Percentiles rank a stretch among this genome's conserved stretches.
These are phyloP conservation scores for Rhododendron simsii DNA, from an alignment of 148 eudicot genomes.

Conservation along the genomic window DNA sequence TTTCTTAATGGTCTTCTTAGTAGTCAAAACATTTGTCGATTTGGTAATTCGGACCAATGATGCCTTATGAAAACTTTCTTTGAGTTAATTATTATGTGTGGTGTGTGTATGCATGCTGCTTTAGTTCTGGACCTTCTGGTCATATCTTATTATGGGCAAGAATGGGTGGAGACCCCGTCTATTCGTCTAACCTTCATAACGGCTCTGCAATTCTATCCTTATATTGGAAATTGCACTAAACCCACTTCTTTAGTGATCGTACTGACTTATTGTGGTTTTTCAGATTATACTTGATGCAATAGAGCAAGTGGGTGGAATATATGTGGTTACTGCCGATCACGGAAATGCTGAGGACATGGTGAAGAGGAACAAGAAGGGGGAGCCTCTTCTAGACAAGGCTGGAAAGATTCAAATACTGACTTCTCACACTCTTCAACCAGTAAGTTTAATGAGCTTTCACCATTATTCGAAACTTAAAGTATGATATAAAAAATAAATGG, in stretches of 20 bases:
- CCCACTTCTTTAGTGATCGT: neutral
- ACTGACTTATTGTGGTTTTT: conserved; percentile 2
- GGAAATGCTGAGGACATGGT: conserved; percentile 99
- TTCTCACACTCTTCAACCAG: conserved; percentile 89
- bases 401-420: conserved; percentile 87
- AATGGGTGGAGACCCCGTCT: neutral
- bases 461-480: neutral
- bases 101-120: neutral
- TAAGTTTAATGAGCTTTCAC: conserved; percentile 26
- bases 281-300: conserved; percentile 87
- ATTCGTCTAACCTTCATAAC: neutral
- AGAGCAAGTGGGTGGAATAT: conserved; percentile 88
- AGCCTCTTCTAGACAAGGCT: conserved; percentile 70
- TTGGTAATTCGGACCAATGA: neutral
- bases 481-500: too few species aligned
- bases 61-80: neutral
- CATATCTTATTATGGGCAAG: neutral
- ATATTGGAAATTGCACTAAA: neutral
- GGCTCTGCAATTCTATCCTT: neutral
- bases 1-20: neutral
- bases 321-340: conserved; percentile 93
- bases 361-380: conserved; percentile 90
- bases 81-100: neutral
- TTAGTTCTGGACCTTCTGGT: neutral
- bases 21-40: neutral